Percentiles rank a stretch among this genome's conserved stretches.
These are phyloP conservation scores for Penicillium paxilli DNA, from an alignment of 495 filamentous ascomycete genomes.

Conservation along the genomic window DNA sequence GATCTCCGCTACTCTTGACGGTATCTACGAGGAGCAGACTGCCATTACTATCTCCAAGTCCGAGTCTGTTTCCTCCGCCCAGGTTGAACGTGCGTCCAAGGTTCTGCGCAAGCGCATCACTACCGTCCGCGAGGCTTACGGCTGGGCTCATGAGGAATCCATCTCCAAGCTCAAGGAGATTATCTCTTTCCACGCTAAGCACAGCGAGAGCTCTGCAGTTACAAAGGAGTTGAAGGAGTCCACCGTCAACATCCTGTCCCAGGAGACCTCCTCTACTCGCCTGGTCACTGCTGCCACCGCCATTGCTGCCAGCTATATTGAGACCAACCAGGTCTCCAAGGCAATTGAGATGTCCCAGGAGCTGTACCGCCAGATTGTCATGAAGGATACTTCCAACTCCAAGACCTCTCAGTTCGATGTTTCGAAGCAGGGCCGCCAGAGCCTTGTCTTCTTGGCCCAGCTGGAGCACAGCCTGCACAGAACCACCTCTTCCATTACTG, in stretches of 20 bases:
- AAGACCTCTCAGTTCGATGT: constrained; percentile 24
- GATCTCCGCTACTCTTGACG: constrained; percentile 33
- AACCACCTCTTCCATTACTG: constrained; percentile 30
- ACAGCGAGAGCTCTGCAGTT: constrained; percentile 21
- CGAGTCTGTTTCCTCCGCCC: constrained; percentile 22
- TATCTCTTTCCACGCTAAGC: constrained; percentile 30
- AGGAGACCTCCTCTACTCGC: constrained; percentile 29
- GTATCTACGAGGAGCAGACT: constrained; percentile 38
- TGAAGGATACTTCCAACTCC: constrained; percentile 24
- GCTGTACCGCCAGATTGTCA: constrained; percentile 37
- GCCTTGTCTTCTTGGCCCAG: constrained; percentile 39
- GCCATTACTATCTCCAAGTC: constrained; percentile 17
- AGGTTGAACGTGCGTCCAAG: constrained; percentile 27
- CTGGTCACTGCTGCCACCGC: constrained; percentile 30
- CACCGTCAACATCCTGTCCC: constrained; percentile 29
- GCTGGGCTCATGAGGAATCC: constrained; percentile 40
- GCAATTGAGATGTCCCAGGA: constrained; percentile 32
- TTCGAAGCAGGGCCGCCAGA: constrained; percentile 31
- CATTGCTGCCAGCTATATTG: constrained; percentile 35
- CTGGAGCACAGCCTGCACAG: constrained; percentile 34
- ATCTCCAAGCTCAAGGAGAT: constrained; percentile 34
- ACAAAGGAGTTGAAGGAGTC: constrained; percentile 32
- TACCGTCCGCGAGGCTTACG: constrained; percentile 26
- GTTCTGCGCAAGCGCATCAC: constrained; percentile 30
- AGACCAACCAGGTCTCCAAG: constrained; percentile 28